Evolutionary conservation across 805 yeast species (phyloP).

Genomic region (Saccharomycopsis fibuligera): DNA sequence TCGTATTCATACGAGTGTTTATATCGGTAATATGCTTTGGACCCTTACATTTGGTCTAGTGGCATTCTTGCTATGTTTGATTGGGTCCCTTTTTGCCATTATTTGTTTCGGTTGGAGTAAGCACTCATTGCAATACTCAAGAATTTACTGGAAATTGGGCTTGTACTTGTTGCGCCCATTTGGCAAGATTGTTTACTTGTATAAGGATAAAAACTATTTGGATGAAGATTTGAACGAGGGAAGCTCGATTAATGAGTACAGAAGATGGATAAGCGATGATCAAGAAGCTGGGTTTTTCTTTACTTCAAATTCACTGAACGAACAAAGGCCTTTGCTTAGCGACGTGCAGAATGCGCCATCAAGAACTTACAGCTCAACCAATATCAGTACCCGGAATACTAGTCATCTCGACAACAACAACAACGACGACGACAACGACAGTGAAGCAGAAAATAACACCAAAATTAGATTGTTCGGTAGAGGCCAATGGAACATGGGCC

Average conservation of each 20-base stretch:
- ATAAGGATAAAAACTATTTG: constrained; percentile 71
- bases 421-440: constrained; percentile 23
- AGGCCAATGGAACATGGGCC: constrained; percentile 84
- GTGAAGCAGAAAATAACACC: constrained; percentile 24
- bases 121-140: constrained; percentile 57
- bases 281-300: constrained; percentile 78
- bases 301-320: constrained; percentile 18
- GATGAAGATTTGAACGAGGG: constrained; percentile 89
- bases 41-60: constrained; percentile 62
- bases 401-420: neutral
- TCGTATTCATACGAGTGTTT: constrained; percentile 49
- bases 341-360: neutral
- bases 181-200: constrained; percentile 79
- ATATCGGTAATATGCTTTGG: constrained; percentile 70
- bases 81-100: constrained; percentile 43
- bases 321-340: constrained; percentile 6
- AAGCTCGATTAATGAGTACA: constrained; percentile 74
- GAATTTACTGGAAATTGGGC: constrained; percentile 54
- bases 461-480: constrained; percentile 71
- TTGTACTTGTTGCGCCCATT: constrained; percentile 77
- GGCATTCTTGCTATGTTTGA: constrained; percentile 45
- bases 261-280: constrained; percentile 73
- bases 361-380: neutral
- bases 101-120: constrained; percentile 38
- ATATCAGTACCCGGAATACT: neutral